Conservation (phyloP, 73 alveolate species). For the Stentor roeselii region DNA sequence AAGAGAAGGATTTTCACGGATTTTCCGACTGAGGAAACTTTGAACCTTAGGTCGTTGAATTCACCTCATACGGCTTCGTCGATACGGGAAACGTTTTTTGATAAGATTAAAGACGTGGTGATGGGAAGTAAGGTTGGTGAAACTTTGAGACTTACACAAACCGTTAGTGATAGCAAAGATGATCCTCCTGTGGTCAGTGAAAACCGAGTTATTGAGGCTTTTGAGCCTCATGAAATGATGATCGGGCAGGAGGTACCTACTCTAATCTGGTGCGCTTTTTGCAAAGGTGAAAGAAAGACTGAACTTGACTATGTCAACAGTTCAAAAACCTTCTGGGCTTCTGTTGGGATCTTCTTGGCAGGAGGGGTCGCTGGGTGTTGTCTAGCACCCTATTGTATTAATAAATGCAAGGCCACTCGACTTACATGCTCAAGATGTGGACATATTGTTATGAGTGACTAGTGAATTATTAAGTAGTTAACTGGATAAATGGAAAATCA, state of each 20-base stretch:
- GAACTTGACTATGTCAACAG: background rate
- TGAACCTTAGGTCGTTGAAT: background rate
- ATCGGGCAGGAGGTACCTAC: background rate
- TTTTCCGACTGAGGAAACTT: background rate
- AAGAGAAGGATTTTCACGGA: background rate
- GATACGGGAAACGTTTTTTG: background rate
- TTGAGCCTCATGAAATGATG: background rate
- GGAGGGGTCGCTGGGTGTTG: slow-evolving; percentile 24
- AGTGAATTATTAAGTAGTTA: no score
- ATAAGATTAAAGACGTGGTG: background rate
- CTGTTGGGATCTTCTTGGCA: slow-evolving; percentile 11
- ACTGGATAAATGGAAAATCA: no score
- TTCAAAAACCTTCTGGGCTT: background rate
- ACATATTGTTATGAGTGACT: no score
- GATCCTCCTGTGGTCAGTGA: background rate
- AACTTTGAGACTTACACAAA: background rate
- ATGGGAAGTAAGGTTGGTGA: background rate
- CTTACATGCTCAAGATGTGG: background rate
- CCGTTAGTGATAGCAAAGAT: background rate
- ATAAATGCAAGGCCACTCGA: background rate
- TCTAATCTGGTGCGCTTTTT: slow-evolving; percentile 13
- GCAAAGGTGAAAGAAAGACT: slow-evolving; percentile 18
- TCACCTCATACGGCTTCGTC: background rate
- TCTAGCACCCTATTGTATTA: background rate
- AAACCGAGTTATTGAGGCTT: background rate